Percentiles rank a stretch among this genome's conserved stretches.
phyloP scores from a whole-genome alignment of 2,329 filamentous ascomycete species.

The Colletotrichum magnum region DNA sequence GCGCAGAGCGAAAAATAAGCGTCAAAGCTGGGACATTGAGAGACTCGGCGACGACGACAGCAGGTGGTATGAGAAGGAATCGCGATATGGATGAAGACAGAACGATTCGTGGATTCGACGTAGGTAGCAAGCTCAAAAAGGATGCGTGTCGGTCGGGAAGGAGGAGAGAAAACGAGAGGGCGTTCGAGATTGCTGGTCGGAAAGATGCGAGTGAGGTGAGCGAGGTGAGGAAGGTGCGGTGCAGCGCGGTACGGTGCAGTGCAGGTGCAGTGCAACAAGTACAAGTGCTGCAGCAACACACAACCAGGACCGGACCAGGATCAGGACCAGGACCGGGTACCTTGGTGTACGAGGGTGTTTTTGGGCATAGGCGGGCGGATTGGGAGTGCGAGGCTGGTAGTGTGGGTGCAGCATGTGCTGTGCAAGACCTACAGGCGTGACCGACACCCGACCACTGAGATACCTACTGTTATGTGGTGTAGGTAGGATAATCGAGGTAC shows the following conservation, averaged over 20 bases:
- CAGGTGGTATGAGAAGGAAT: neutral
- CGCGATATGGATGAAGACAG: neutral
- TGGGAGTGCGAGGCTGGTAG: no score
- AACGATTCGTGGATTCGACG: neutral
- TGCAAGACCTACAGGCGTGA: no score
- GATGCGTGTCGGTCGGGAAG: constrained; percentile 2
- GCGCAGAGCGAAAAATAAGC: constrained; percentile 32
- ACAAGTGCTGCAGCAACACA: no score
- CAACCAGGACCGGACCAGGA: no score
- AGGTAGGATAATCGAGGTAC: no score
- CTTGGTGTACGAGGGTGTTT: no score
- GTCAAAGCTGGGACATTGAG: constrained; percentile 37
- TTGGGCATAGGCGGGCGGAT: no score
- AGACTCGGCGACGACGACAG: constrained; percentile 5
- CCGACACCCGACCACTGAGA: no score
- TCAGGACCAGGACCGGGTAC: no score
- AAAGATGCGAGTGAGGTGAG: constrained; percentile 1
- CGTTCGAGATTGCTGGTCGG: constrained; percentile 6
- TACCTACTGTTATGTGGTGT: no score
- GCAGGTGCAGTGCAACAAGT: neutral
- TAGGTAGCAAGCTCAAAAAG: no score
- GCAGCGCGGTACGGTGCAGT: constrained; percentile 6
- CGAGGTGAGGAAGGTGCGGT: neutral
- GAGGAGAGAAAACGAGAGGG: constrained; percentile 14
- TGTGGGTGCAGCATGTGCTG: no score